Conservation (phyloP, 495 filamentous ascomycete species). For the Aspergillus sparsus region DNA sequence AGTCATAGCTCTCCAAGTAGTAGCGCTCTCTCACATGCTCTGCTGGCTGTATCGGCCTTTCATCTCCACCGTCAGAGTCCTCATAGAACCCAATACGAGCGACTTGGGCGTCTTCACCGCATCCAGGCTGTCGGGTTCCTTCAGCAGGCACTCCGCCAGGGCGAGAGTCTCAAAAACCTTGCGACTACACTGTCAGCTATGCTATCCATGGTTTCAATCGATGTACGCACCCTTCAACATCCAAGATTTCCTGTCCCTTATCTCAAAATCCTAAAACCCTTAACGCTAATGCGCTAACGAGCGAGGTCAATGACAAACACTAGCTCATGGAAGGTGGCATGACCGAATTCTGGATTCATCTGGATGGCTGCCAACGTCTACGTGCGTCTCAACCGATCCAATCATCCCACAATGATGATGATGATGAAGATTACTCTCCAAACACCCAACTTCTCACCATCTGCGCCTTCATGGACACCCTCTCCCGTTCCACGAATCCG, state of each 20-base stretch:
- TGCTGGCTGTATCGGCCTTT: constrained; percentile 12
- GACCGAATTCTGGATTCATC: constrained; percentile 20
- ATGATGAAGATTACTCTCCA: not conserved
- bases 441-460: not conserved
- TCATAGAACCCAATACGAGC: not conserved
- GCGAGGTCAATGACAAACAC: too few species aligned
- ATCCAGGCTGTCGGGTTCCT: not conserved
- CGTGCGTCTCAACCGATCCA: not conserved
- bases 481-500: constrained; percentile 7
- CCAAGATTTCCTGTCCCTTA: too few species aligned
- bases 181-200: constrained; percentile 9
- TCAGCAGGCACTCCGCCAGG: not conserved
- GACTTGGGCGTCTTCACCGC: not conserved
- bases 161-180: not conserved
- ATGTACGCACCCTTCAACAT: constrained; percentile 8
- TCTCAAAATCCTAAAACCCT: too few species aligned
- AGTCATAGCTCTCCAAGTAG: not conserved
- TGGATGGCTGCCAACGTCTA: constrained; percentile 11
- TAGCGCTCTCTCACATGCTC: constrained; percentile 6
- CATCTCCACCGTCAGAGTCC: constrained; percentile 5
- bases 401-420: too few species aligned
- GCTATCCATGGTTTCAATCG: constrained; percentile 16
- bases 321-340: constrained; percentile 20
- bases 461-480: constrained; percentile 10
- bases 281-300: too few species aligned